Conservation (phyloP, 2,329 filamentous ascomycete species). For the Ceratocystis ficicola region DNA sequence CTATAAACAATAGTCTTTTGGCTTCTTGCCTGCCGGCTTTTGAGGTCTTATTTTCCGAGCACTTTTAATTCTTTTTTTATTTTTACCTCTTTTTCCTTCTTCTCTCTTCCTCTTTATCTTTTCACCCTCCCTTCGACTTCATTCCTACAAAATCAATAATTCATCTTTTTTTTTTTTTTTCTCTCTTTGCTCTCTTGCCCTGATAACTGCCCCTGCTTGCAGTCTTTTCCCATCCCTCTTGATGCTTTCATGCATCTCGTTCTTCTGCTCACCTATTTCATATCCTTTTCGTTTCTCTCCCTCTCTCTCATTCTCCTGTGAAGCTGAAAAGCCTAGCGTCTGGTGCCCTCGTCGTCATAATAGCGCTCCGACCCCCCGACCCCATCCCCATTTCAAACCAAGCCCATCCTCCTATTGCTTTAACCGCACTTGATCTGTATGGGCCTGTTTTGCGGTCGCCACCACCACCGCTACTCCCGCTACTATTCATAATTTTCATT, state of each 20-base stretch:
- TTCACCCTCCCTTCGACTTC: background rate
- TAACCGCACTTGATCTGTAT: constrained; percentile 1
- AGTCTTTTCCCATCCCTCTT: background rate
- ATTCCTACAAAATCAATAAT: background rate
- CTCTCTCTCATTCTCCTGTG: background rate
- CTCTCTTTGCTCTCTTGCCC: constrained; percentile 1
- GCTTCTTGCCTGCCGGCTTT: background rate
- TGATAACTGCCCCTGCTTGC: constrained; percentile 7
- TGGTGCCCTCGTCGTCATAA: background rate
- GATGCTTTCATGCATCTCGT: constrained; percentile 3
- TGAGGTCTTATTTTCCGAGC: background rate
- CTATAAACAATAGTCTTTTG: background rate
- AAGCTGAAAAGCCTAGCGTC: background rate
- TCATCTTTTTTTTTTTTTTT: constrained; percentile 1
- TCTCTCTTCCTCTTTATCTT: constrained; percentile 1
- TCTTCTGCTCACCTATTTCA: background rate
- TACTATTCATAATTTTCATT: background rate
- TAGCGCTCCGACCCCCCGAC: background rate
- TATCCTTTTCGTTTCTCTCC: background rate
- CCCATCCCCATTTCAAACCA: constrained; percentile 3
- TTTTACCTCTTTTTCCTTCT: background rate
- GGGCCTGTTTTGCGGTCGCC: background rate
- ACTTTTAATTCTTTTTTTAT: background rate
- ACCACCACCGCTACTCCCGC: background rate
- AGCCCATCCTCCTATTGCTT: background rate